phyloP scores from a whole-genome alignment of 768 basidiomycete genomes.

The Psilocybe tampanensis region DNA sequence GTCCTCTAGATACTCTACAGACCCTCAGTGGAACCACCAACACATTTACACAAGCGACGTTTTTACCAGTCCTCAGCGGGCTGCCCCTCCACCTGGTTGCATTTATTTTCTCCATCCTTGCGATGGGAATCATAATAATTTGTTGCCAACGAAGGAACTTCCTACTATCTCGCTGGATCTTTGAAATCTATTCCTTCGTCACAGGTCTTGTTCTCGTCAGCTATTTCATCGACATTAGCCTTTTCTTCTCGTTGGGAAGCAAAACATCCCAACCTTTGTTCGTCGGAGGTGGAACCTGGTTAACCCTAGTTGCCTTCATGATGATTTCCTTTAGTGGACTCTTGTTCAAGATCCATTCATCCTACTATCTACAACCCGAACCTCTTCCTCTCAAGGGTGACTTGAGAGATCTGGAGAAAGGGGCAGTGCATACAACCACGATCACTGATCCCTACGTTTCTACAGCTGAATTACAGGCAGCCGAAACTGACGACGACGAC shows the following conservation, averaged over 20 bases:
- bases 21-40: neutral
- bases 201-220: neutral
- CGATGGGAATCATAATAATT: neutral
- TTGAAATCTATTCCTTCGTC: neutral
- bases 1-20: neutral
- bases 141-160: neutral
- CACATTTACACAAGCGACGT: neutral
- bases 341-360: neutral
- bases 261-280: neutral
- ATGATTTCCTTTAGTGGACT: neutral
- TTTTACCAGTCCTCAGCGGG: neutral
- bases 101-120: neutral
- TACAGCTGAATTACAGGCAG: no score
- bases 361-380: neutral
- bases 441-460: neutral
- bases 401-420: neutral
- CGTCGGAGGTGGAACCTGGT: conserved; percentile 6
- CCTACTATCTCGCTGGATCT: neutral
- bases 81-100: conserved; percentile 1
- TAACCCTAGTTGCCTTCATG: conserved; percentile 5
- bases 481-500: no score
- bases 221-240: neutral
- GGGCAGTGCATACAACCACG: neutral
- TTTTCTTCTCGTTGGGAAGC: neutral
- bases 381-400: neutral